These are phyloP conservation scores for Chlorociboria aeruginascens DNA, from an alignment of 495 filamentous ascomycete genomes.

Conservation along the genomic window DNA sequence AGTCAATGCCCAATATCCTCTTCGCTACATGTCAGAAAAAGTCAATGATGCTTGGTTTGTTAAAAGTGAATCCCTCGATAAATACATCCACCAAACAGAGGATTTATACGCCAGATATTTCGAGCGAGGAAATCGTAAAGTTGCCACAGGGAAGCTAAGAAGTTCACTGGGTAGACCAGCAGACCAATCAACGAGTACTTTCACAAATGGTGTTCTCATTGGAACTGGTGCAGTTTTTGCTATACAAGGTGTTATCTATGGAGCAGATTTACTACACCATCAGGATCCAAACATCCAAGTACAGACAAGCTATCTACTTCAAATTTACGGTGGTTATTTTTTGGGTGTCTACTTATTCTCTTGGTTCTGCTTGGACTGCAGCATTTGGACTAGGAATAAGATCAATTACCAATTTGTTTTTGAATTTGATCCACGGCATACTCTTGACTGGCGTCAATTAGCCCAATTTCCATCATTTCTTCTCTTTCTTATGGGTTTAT, in stretches of 20 bases:
- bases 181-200: constrained; percentile 62
- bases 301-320: constrained; percentile 61
- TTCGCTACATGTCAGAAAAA: constrained; percentile 82
- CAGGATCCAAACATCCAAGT: constrained; percentile 31
- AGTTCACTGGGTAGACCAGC: constrained; percentile 48
- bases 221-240: constrained; percentile 63
- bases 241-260: constrained; percentile 63
- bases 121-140: constrained; percentile 78
- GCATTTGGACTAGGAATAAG: constrained; percentile 67
- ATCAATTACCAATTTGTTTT: constrained; percentile 97
- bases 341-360: constrained; percentile 60
- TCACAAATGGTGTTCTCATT: constrained; percentile 69
- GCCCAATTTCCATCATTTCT: constrained; percentile 73
- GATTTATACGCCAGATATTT: constrained; percentile 91
- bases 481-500: constrained; percentile 62
- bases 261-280: constrained; percentile 35
- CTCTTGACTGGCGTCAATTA: constrained; percentile 80
- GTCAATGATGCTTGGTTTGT: constrained; percentile 88
- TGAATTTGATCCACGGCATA: constrained; percentile 79
- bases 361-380: constrained; percentile 68
- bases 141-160: constrained; percentile 75
- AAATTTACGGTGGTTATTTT: constrained; percentile 84
- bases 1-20: constrained; percentile 60
- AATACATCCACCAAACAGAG: constrained; percentile 64
- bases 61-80: constrained; percentile 67